phyloP scores from a whole-genome alignment of 1,139 yeast genomes.

The Candida albicans region DNA sequence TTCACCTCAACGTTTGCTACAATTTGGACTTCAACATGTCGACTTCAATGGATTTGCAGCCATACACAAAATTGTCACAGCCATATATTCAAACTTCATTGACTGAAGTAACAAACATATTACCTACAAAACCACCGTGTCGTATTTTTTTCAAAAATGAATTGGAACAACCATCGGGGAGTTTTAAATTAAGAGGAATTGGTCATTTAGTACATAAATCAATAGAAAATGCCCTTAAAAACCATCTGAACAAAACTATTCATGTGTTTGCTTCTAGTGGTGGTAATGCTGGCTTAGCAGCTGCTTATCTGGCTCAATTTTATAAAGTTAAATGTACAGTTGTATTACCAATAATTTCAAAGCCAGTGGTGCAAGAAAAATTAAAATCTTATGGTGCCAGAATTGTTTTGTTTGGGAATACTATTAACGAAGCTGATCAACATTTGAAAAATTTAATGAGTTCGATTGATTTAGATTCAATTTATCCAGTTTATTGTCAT shows the following conservation, averaged over 20 bases:
- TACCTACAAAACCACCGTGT: slow-evolving; percentile 40
- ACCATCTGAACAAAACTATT: slow-evolving; percentile 26
- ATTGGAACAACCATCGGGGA: slow-evolving; percentile 68
- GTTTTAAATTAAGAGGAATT: slow-evolving; percentile 70
- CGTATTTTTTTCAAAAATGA: slow-evolving; percentile 61
- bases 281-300: slow-evolving; percentile 80
- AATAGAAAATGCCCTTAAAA: slow-evolving; percentile 17
- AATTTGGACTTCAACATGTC: slow-evolving; percentile 18
- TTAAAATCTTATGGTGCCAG: slow-evolving; percentile 51
- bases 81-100: slow-evolving; percentile 47
- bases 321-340: slow-evolving; percentile 58
- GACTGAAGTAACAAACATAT: slow-evolving; percentile 32
- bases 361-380: slow-evolving; percentile 26
- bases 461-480: slow-evolving; percentile 23
- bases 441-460: slow-evolving; percentile 43
- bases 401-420: slow-evolving; percentile 54
- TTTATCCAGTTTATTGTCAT: slow-evolving; percentile 59
- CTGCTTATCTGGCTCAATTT: slow-evolving; percentile 57
- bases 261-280: slow-evolving; percentile 68
- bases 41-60: slow-evolving; percentile 14
- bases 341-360: slow-evolving; percentile 57
- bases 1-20: too few relatives aligned
- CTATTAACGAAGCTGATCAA: slow-evolving; percentile 68
- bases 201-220: slow-evolving; percentile 45
- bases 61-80: slow-evolving; percentile 6